Conservation (phyloP, 192 early-diverging fungal species). For the Coemansia sp. region DNA sequence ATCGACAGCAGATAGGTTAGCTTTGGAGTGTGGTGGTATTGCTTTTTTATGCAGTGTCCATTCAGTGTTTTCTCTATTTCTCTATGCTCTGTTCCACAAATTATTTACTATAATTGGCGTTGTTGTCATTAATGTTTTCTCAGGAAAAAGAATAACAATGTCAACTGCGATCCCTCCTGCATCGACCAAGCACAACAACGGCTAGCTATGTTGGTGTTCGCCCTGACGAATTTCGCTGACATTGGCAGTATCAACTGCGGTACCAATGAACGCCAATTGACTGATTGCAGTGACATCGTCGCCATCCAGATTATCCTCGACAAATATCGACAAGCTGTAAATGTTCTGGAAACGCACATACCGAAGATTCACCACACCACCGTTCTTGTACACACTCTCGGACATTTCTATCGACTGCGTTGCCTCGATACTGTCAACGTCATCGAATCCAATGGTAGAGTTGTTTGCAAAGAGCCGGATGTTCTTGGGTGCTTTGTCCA, state of each 20-base stretch:
- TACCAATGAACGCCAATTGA: slow-evolving; percentile 80
- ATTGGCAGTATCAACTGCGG: slow-evolving; percentile 62
- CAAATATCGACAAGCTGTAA: slow-evolving; percentile 75
- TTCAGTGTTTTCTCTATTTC: background rate
- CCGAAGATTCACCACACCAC: slow-evolving; percentile 72
- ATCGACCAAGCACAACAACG: background rate
- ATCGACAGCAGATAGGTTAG: background rate
- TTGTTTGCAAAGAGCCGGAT: slow-evolving; percentile 88
- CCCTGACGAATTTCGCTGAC: slow-evolving; percentile 52
- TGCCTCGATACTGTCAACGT: slow-evolving; percentile 70
- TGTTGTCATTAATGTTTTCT: background rate
- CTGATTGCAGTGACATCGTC: slow-evolving; percentile 82
- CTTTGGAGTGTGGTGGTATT: background rate
- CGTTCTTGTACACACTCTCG: slow-evolving; percentile 66
- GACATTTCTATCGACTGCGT: slow-evolving; percentile 77
- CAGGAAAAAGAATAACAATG: background rate
- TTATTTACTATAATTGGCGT: background rate
- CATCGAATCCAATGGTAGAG: slow-evolving; percentile 82
- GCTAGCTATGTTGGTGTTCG: slow-evolving; percentile 8
- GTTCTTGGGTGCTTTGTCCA: slow-evolving; percentile 79
- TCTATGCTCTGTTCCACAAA: background rate
- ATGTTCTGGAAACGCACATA: slow-evolving; percentile 96
- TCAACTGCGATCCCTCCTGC: background rate
- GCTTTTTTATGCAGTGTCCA: background rate
- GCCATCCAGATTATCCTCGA: slow-evolving; percentile 83